Percentiles rank a stretch among this genome's conserved stretches.
phyloP scores from a whole-genome alignment of 208 protist genomes.

The Leptomonas pyrrhocoris region DNA sequence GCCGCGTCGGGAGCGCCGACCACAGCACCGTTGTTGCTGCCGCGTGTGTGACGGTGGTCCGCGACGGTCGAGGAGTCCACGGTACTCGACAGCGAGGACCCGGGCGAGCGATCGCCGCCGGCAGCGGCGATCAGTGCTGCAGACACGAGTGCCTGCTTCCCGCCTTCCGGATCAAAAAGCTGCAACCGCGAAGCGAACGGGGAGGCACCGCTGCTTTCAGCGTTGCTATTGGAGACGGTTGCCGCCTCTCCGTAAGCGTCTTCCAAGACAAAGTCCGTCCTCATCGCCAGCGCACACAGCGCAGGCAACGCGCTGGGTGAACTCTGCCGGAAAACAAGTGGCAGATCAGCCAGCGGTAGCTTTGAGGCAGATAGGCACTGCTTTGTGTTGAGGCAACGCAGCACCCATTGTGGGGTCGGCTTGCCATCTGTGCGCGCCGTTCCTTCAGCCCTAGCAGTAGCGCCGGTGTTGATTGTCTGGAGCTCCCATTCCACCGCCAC shows the following conservation, averaged over 20 bases:
- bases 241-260: not conserved
- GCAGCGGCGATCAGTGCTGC: not conserved
- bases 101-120: not conserved
- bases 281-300: conserved; percentile 25
- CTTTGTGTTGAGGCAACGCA: not conserved
- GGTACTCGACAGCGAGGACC: not conserved
- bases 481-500: conserved; percentile 11
- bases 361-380: not conserved
- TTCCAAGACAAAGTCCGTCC: conserved; percentile 4
- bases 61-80: not conserved
- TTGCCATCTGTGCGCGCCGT: not conserved
- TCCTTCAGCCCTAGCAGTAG: not conserved
- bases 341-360: conserved; percentile 16
- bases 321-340: conserved; percentile 43
- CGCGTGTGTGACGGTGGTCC: not conserved
- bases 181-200: not conserved
- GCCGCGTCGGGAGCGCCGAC: not conserved
- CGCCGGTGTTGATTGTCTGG: too few species aligned
- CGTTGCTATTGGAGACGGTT: not conserved
- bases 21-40: not conserved
- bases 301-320: conserved; percentile 16
- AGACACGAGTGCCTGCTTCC: not conserved
- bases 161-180: conserved; percentile 21
- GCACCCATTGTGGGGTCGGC: not conserved
- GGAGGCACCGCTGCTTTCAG: not conserved